A percentile compares a stretch with the other conserved stretches of the same genome.
phyloP scores from a whole-genome alignment of 192 early-diverging fungal species.

The Cladochytrium replicatum region DNA sequence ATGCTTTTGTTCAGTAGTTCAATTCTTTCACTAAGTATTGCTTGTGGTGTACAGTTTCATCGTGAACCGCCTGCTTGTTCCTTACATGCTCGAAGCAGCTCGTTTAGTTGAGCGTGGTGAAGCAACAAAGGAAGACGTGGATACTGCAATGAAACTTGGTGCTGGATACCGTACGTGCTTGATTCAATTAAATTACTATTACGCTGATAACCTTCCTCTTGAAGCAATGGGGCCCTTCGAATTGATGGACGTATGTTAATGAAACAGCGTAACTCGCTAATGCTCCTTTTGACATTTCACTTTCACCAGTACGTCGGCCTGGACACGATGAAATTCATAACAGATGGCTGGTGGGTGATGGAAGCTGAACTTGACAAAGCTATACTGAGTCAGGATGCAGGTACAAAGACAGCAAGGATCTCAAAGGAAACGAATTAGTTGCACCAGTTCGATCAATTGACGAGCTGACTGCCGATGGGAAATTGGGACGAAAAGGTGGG shows the following conservation, averaged over 20 bases:
- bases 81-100: slow-evolving; percentile 93
- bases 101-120: slow-evolving; percentile 86
- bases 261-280: neutral
- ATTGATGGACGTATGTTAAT: slow-evolving; percentile 55
- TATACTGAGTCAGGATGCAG: too few species aligned
- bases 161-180: slow-evolving; percentile 67
- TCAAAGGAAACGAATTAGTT: slow-evolving; percentile 63
- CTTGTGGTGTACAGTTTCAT: slow-evolving; percentile 45
- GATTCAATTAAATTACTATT: neutral
- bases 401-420: slow-evolving; percentile 71
- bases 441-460: slow-evolving; percentile 58
- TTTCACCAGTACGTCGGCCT: slow-evolving; percentile 69
- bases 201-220: neutral
- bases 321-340: slow-evolving; percentile 94
- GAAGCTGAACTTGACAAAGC: too few species aligned
- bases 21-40: neutral
- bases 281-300: neutral
- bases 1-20: slow-evolving; percentile 4
- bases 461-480: slow-evolving; percentile 59
- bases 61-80: slow-evolving; percentile 91
- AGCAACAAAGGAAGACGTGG: slow-evolving; percentile 74
- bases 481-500: slow-evolving; percentile 80
- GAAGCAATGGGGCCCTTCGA: slow-evolving; percentile 85
- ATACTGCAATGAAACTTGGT: slow-evolving; percentile 94
- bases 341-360: slow-evolving; percentile 54